Base-by-base conservation (phyloP, 148 eudicot species). In the Fagopyrum esculentum region DNA sequence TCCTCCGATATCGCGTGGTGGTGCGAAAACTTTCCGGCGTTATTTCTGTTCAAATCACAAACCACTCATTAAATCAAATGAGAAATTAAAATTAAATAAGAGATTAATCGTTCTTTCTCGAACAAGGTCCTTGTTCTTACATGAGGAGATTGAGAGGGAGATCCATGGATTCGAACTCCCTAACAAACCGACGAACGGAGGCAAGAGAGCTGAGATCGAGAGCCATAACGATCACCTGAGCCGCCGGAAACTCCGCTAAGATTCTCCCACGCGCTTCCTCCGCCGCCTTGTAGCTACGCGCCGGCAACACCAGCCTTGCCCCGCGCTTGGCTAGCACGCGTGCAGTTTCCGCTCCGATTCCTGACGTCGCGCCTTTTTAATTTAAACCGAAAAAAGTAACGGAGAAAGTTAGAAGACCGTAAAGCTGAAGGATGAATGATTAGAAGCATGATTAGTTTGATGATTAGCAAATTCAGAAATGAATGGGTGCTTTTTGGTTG, bases 281-380 rank as follows among this genome's bases (percentile, higher is more conserved):
- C 0, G 93, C 98, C 0, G 92, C 96, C 75, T 92, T 92, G 61
- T 73, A 77, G 79, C 74, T 87, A 77, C 98, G 83, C 46, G 89
- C 96, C 60, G 98, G 97, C 2, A 95, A 45, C 7, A 95, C 76
- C 0, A 95, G 79, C 79, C 93, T 71, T 0, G 87, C 93, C 3
- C 98, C 96, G 10, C 91, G 84, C 86, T 86, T 90, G 0, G 98
- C 98, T 77, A 95, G 61, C 22, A 87, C 96, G 26, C 93, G 80
- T 5, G 98, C 98, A 76, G 98, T 90, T 77, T 95, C 97, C 1
- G 91, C 93, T 51, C 98, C 98, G 7, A 95, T 95, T 17, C 98
- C 98, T 4, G 97, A 95, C 70, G 97, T 95, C n/a, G 96, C 98
- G 29, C 98, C 97, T 91, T 11, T 56, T 19, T 49, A 11, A 10